These are phyloP conservation scores for Geranium rotundifolium DNA, from an alignment of 345 rosid genomes.

Conservation along the genomic window DNA sequence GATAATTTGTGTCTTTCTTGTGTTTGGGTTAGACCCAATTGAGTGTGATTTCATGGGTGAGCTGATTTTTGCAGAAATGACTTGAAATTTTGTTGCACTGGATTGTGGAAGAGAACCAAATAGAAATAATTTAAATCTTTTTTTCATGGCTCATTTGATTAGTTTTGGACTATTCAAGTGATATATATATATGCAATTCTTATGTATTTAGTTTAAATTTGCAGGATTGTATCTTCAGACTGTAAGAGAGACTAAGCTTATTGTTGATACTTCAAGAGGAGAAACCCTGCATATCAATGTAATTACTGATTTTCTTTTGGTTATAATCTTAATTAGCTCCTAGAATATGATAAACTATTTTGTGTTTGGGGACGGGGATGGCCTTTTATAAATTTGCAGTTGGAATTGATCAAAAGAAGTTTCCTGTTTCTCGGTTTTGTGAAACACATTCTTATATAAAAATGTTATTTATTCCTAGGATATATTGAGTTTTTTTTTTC, in stretches of 20 bases:
- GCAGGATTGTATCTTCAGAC: slow-evolving; percentile 47
- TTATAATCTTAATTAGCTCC: background rate
- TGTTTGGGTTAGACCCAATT: background rate
- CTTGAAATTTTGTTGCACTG: background rate
- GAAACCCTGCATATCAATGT: slow-evolving; percentile 52
- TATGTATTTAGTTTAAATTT: background rate
- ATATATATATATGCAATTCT: too few relatives aligned
- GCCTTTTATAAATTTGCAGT: too few relatives aligned
- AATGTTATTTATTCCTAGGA: background rate
- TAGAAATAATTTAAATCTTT: too few relatives aligned
- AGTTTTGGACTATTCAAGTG: too few relatives aligned
- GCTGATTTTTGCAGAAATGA: background rate
- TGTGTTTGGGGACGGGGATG: too few relatives aligned
- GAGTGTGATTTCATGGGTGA: background rate
- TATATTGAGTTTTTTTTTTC: background rate
- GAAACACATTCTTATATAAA: background rate
- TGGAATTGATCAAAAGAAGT: background rate
- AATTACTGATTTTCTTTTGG: slow-evolving; percentile 5
- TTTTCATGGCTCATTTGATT: too few relatives aligned
- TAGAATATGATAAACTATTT: background rate
- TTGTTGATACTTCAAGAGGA: slow-evolving; percentile 63
- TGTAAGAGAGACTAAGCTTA: slow-evolving; percentile 44
- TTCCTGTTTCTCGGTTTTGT: background rate
- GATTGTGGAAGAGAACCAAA: too few relatives aligned
- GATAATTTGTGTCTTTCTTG: too few relatives aligned